Conservation (phyloP, 1,284 basidiomycete species). For the Boletus nobilissimus region DNA sequence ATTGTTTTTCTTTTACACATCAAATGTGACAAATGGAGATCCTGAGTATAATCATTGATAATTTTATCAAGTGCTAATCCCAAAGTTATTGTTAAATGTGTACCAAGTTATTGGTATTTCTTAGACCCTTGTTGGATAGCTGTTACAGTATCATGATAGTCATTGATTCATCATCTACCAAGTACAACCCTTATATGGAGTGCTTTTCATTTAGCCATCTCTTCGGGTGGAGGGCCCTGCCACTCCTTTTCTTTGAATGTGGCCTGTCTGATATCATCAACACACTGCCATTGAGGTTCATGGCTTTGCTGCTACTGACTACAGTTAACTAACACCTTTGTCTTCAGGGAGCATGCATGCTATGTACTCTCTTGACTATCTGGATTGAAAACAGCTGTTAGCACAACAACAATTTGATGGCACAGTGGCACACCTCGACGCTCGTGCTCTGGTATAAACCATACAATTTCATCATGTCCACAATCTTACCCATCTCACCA, state of each 20-base stretch:
- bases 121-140: slow-evolving; percentile 17
- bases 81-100: neutral
- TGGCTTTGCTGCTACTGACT: slow-evolving; percentile 49
- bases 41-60: slow-evolving; percentile 92
- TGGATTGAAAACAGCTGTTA: slow-evolving; percentile 69
- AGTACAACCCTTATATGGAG: slow-evolving; percentile 4
- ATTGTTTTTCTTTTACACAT: slow-evolving; percentile 98
- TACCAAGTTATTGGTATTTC: slow-evolving; percentile 18
- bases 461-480: slow-evolving; percentile 95
- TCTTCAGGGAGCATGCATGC: no score
- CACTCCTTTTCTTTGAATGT: slow-evolving; percentile 71
- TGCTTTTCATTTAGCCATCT: slow-evolving; percentile 52
- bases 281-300: no score
- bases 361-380: slow-evolving; percentile 92
- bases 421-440: slow-evolving; percentile 74
- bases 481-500: slow-evolving; percentile 94
- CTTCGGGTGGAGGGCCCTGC: slow-evolving; percentile 63
- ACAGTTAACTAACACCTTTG: no score
- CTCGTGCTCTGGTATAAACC: slow-evolving; percentile 95
- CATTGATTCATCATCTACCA: slow-evolving; percentile 10
- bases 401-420: neutral
- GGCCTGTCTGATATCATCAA: slow-evolving; percentile 95
- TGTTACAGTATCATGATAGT: slow-evolving; percentile 27
- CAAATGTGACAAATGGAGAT: slow-evolving; percentile 91
- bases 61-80: slow-evolving; percentile 74